These are phyloP conservation scores for Ophiobolus disseminans DNA, from an alignment of 2,329 filamentous ascomycete genomes.

Conservation along the genomic window DNA sequence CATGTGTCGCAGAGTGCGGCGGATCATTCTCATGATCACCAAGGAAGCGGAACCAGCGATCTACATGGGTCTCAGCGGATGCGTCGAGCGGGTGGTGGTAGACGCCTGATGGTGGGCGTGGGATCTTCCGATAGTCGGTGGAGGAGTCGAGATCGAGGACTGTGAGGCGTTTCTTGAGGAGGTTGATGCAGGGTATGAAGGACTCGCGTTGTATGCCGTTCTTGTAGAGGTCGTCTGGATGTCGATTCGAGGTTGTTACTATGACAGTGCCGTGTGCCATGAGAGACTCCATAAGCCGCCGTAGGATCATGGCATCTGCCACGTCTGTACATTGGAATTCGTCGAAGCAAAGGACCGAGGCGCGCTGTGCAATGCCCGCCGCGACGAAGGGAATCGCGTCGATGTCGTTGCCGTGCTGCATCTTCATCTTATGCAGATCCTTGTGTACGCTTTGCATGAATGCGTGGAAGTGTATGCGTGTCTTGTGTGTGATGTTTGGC, in stretches of 20 bases:
- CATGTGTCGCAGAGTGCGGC: slow-evolving; percentile 79
- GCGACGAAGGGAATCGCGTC: slow-evolving; percentile 92
- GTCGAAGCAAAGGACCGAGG: slow-evolving; percentile 92
- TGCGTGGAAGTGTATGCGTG: slow-evolving; percentile 96
- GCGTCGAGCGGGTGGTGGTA: slow-evolving; percentile 88
- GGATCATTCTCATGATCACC: slow-evolving; percentile 79
- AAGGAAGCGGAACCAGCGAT: slow-evolving; percentile 95
- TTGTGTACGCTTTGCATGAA: slow-evolving; percentile 99
- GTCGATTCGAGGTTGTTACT: slow-evolving; percentile 95
- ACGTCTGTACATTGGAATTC: slow-evolving; percentile 99
- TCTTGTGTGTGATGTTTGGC: slow-evolving; percentile 78
- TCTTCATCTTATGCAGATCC: slow-evolving; percentile 87
- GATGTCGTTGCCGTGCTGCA: slow-evolving; percentile 85
- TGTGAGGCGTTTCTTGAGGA: slow-evolving; percentile 82
- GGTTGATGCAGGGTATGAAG: slow-evolving; percentile 92
- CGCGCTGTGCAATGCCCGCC: slow-evolving; percentile 86
- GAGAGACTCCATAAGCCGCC: slow-evolving; percentile 83
- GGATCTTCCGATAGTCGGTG: slow-evolving; percentile 97
- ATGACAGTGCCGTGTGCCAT: slow-evolving; percentile 98
- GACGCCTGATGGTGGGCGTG: slow-evolving; percentile 88
- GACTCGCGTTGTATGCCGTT: slow-evolving; percentile 96
- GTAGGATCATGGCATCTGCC: slow-evolving; percentile 96
- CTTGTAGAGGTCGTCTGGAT: slow-evolving; percentile 95
- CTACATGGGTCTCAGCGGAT: slow-evolving; percentile 78
- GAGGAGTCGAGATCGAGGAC: slow-evolving; percentile 94